Conservation (phyloP, 257 asterid species). For the Gardenia jasminoides region DNA sequence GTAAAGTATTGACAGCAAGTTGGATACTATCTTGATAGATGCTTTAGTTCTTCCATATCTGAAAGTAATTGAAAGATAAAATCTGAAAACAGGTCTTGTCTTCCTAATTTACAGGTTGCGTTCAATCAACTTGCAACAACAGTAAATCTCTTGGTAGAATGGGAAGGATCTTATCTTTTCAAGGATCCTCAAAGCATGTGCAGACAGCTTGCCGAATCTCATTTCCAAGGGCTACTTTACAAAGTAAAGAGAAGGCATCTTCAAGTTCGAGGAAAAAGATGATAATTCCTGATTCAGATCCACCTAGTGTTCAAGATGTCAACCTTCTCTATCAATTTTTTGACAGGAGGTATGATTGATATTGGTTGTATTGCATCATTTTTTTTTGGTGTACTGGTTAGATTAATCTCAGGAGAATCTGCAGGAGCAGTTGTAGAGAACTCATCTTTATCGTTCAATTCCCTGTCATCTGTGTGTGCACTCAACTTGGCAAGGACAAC, state of each 20-base stretch:
- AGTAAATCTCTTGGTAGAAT: constrained; percentile 28
- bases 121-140: constrained; percentile 29
- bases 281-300: constrained; percentile 72
- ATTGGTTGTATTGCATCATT: background rate
- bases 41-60: background rate
- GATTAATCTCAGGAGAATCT: background rate
- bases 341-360: constrained; percentile 62
- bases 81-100: background rate
- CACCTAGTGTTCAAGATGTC: constrained; percentile 66
- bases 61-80: background rate
- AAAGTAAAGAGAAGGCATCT: constrained; percentile 47
- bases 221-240: constrained; percentile 64
- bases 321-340: constrained; percentile 54
- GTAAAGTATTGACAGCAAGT: constrained; percentile 39
- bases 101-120: constrained; percentile 32
- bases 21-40: background rate
- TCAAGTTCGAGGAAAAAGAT: constrained; percentile 54
- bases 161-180: constrained; percentile 35
- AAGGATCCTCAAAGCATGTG: constrained; percentile 44
- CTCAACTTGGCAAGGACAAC: too few species aligned
- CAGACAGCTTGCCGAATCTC: constrained; percentile 47
- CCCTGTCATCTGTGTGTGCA: too few species aligned
- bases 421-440: background rate
- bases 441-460: too few species aligned
- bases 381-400: background rate